Base-by-base conservation (phyloP, 805 yeast species). In the Pichia exigua region DNA sequence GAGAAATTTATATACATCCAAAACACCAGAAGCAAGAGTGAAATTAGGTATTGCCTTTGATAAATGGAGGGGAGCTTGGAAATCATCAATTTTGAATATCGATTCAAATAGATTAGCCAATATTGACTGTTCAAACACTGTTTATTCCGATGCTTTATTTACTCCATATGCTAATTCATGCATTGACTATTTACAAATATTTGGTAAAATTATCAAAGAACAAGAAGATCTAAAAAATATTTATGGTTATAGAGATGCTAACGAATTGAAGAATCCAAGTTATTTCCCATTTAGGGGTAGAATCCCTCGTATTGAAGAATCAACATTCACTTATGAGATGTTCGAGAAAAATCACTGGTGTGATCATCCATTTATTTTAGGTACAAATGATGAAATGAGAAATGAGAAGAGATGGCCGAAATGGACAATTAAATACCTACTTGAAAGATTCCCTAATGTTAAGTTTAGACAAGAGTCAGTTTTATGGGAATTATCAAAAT, bases 401-500 rank as follows among this genome's bases (percentile, higher is more conserved):
- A 39, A 41, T n/a, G 15, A 18, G 4, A 39, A 53, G n/a, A 57
- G 59, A 67, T 85, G 85, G 95, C 92, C 85, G 9, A 48, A 65
- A 2, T 86, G 95, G 95, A 69, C 73, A 10, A 63, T 84, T 20
- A 67, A 69, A 1, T 63, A 67, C 20, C 69, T 90, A 27, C 66
- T 73, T 6, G 54, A 65, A 2, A 64, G 83, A 48, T 88, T 83
- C 56, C 80, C 88, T 2, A 65, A 75, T 22, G 82, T 77, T 3
- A 70, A 66, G 45, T 91, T 91, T 67, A 77, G 92, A 50, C 96
- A 90, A 65, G 97, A 91, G 67, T 80, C 87, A 30, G 92, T 88
- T 45, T 78, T 81, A 55, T 90, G 97, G 96, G 75, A 82, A 3
- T 69, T 90, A 22, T 58, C 70, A 1, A 69, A 79, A 21, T 90